Conservation (phyloP, 1,139 yeast species). For the Diutina ranongensis region DNA sequence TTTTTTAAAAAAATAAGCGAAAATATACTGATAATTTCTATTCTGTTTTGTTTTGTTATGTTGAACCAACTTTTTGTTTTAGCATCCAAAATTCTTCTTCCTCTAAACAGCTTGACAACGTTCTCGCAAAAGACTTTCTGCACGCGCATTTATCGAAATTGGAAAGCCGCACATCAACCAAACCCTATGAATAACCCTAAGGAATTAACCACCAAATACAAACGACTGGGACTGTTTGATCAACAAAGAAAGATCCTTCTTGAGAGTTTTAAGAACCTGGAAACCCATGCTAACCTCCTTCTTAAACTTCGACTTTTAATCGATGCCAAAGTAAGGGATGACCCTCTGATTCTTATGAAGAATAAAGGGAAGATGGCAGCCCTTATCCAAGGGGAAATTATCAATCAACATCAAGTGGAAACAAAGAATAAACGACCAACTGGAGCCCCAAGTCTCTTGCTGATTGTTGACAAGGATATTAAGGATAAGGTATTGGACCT, state of each 20-base stretch:
- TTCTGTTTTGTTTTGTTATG: too few relatives aligned
- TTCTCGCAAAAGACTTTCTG: too few relatives aligned
- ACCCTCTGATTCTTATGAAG: conserved; percentile 36
- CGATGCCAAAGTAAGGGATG: conserved; percentile 34
- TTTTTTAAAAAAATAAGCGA: too few relatives aligned
- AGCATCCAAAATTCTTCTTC: too few relatives aligned
- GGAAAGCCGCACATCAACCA: not conserved
- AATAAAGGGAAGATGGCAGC: conserved; percentile 45
- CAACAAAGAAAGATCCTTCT: conserved; percentile 30
- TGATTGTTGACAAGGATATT: conserved; percentile 34
- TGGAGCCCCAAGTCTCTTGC: not conserved
- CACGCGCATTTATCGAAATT: too few relatives aligned
- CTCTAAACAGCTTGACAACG: too few relatives aligned
- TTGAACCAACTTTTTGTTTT: too few relatives aligned
- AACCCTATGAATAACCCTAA: conserved; percentile 15
- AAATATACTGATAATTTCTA: too few relatives aligned
- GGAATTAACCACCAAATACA: conserved; percentile 31
- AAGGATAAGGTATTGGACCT: conserved; percentile 36
- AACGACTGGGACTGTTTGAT: conserved; percentile 42
- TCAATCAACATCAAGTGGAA: conserved; percentile 12
- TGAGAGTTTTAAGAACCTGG: conserved; percentile 32
- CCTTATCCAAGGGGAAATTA: conserved; percentile 38
- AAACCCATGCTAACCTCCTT: conserved; percentile 31
- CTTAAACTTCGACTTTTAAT: conserved; percentile 32
- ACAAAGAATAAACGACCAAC: not conserved